These are phyloP conservation scores for Globisporangium takayamanum DNA, from an alignment of 352 stramenopile genomes.

Conservation along the genomic window DNA sequence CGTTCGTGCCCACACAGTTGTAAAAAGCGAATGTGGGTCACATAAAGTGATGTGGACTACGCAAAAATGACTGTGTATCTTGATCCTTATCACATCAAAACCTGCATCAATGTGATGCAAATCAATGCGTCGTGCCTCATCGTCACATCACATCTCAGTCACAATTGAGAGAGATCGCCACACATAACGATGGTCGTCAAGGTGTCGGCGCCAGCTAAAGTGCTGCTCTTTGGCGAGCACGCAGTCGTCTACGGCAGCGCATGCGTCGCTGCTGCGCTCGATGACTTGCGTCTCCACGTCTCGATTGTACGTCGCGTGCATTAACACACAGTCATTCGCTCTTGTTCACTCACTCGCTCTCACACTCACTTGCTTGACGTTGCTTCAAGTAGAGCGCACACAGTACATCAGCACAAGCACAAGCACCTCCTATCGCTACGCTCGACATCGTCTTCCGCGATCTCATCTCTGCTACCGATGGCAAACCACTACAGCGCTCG, in stretches of 20 bases:
- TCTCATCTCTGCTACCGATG: conserved; percentile 28
- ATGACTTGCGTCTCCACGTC: conserved; percentile 76
- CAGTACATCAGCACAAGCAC: not conserved
- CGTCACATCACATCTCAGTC: too few species aligned
- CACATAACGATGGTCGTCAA: conserved; percentile 15
- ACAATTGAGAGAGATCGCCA: too few species aligned
- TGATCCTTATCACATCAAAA: too few species aligned
- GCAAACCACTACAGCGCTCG: conserved; percentile 23
- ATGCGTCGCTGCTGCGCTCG: conserved; percentile 76
- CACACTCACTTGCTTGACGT: not conserved
- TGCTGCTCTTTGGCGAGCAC: conserved; percentile 88
- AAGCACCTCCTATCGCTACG: conserved; percentile 1
- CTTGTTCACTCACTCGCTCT: not conserved
- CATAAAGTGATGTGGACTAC: too few species aligned
- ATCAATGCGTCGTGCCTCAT: too few species aligned
- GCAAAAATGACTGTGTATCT: too few species aligned
- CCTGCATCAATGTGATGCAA: too few species aligned
- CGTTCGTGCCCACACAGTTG: too few species aligned
- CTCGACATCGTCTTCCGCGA: conserved; percentile 55
- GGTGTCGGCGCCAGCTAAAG: conserved; percentile 81
- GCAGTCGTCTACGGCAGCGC: conserved; percentile 85
- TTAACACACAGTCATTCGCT: not conserved
- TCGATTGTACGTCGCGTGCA: conserved; percentile 52
- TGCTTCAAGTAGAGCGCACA: not conserved
- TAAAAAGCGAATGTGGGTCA: too few species aligned